These are phyloP conservation scores for Paracamarosporium sp. DNA, from an alignment of 2,329 filamentous ascomycete genomes.

Conservation along the genomic window DNA sequence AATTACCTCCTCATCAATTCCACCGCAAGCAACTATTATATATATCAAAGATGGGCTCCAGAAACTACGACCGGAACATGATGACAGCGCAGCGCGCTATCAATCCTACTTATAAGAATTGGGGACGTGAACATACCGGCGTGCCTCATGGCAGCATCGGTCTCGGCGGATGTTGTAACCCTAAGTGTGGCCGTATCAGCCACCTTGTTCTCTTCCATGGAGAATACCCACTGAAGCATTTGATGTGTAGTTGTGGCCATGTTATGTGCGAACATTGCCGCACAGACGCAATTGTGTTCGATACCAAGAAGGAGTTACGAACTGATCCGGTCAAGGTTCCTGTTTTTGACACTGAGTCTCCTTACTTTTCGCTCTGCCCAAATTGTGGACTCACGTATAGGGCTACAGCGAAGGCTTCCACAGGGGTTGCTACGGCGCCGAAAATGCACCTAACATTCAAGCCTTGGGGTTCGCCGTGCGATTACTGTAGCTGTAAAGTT, in stretches of 20 bases:
- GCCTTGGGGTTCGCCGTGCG: neutral
- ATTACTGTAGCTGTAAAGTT: neutral
- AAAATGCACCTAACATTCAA: neutral
- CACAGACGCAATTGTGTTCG: neutral
- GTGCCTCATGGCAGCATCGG: neutral
- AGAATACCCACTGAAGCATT: neutral
- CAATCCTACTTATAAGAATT: neutral
- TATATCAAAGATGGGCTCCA: neutral
- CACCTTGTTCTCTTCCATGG: neutral
- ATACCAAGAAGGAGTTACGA: neutral
- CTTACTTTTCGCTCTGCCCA: neutral
- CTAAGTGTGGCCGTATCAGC: neutral
- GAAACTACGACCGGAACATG: neutral
- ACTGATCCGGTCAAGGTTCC: neutral
- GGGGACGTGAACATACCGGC: neutral
- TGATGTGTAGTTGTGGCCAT: neutral
- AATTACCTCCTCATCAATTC: no score
- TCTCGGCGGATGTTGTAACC: neutral
- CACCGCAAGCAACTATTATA: no score
- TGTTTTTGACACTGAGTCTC: neutral
- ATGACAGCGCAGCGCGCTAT: neutral
- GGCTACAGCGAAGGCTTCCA: neutral
- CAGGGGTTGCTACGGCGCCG: neutral
- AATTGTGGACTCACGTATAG: neutral
- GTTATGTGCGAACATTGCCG: neutral